Conservation (phyloP, 2,329 filamentous ascomycete species). For the Colletotrichum sp. region DNA sequence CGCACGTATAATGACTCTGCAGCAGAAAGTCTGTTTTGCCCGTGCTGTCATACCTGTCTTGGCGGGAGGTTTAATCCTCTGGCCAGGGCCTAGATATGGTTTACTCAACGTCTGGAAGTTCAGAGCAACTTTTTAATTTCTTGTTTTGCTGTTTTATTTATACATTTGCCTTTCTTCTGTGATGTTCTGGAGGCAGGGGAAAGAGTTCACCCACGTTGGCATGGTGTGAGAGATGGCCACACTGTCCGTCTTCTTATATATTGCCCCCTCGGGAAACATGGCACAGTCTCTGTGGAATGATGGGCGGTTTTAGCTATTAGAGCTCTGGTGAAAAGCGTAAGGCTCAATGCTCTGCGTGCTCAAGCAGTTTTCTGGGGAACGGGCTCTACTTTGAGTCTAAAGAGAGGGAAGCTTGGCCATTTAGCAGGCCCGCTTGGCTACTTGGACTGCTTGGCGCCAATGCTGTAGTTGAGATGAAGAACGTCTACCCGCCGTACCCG, state of each 20-base stretch:
- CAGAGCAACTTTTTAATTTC: not conserved
- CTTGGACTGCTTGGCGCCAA: conserved; percentile 1
- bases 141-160: not conserved
- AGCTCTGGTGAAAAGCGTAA: not conserved
- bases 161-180: not conserved
- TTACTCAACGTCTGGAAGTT: not conserved
- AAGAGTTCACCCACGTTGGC: not conserved
- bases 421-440: not conserved
- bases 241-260: not conserved
- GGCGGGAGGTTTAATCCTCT: not conserved
- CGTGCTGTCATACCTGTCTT: not conserved
- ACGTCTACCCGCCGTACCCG: not conserved
- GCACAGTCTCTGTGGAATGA: not conserved
- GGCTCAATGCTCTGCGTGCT: not conserved
- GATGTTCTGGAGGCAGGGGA: not conserved
- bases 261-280: not conserved
- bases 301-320: not conserved
- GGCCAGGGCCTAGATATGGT: not conserved
- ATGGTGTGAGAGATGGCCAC: not conserved
- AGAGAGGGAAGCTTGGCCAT: not conserved
- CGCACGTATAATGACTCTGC: not conserved
- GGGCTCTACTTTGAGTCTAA: not conserved
- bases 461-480: not conserved
- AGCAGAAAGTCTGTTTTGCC: not conserved
- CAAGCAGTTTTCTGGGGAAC: not conserved